phyloP scores from a whole-genome alignment of 345 rosid species.

The Iberis pinnata region DNA sequence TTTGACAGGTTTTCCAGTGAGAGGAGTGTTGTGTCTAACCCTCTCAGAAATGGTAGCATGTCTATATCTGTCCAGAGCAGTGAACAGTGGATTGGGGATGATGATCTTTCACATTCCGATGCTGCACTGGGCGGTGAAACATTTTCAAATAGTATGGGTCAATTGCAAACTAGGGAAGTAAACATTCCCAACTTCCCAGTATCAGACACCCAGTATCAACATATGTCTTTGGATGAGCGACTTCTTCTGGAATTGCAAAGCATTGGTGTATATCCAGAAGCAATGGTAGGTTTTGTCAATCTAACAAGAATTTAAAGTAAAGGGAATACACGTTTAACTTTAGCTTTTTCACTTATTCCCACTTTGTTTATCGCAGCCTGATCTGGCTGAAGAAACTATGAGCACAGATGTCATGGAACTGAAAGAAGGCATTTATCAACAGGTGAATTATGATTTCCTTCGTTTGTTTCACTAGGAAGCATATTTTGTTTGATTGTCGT shows the following conservation, averaged over 20 bases:
- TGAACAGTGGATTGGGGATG: conserved; percentile 71
- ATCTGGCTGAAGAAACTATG: conserved; percentile 67
- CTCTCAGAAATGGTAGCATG: conserved; percentile 53
- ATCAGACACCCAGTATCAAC: conserved; percentile 61
- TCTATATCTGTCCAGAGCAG: conserved; percentile 62
- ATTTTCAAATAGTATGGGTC: conserved; percentile 51
- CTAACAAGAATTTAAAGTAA: neutral
- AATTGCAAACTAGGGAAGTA: conserved; percentile 46
- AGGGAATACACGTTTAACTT: neutral
- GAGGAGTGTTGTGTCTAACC: conserved; percentile 55
- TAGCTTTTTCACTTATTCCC: conserved; percentile 8
- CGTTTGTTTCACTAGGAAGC: neutral
- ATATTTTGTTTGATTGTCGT: neutral
- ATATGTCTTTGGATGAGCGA: conserved; percentile 66
- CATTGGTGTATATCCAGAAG: conserved; percentile 77
- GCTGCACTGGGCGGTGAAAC: conserved; percentile 51
- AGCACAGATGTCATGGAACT: conserved; percentile 59
- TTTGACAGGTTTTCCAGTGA: conserved; percentile 65
- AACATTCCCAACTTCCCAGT: conserved; percentile 37
- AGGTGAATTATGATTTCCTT: conserved; percentile 40
- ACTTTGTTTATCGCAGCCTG: conserved; percentile 54
- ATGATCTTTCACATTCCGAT: conserved; percentile 59
- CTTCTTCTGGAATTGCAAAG: conserved; percentile 77
- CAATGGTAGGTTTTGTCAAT: conserved; percentile 51
- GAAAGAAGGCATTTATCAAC: conserved; percentile 56